Conservation (phyloP, 1,139 yeast species). For the Tardiomyces blankii region DNA sequence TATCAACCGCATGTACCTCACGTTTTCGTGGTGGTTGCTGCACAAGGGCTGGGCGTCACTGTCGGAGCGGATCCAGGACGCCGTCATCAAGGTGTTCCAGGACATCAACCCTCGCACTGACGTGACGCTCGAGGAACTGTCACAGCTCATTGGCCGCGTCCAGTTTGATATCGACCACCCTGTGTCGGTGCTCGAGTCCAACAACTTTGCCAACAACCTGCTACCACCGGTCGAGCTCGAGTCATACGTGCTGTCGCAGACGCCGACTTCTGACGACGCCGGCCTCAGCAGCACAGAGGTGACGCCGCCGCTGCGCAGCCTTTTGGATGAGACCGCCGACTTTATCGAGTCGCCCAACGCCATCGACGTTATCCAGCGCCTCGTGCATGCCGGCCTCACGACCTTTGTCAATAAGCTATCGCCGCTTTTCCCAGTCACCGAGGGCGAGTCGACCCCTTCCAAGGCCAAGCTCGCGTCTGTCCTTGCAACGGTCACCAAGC, state of each 20-base stretch:
- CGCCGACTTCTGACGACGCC: constrained; percentile 14
- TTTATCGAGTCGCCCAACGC: constrained; percentile 36
- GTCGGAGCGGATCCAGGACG: constrained; percentile 41
- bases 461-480: constrained; percentile 54
- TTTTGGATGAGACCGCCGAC: constrained; percentile 42
- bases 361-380: constrained; percentile 26
- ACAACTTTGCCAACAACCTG: constrained; percentile 20
- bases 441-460: constrained; percentile 5
- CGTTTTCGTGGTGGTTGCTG: constrained; percentile 89
- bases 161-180: constrained; percentile 32
- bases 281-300: constrained; percentile 9
- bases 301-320: constrained; percentile 17
- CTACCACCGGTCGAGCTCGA: constrained; percentile 34
- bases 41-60: constrained; percentile 72
- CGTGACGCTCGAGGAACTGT: constrained; percentile 50
- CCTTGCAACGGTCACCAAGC: constrained; percentile 57
- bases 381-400: constrained; percentile 28
- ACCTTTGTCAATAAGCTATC: constrained; percentile 20
- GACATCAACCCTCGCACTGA: constrained; percentile 65
- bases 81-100: constrained; percentile 49
- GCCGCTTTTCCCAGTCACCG: constrained; percentile 11
- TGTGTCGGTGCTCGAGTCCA: constrained; percentile 5
- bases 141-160: constrained; percentile 32
- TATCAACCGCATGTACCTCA: constrained; percentile 74
- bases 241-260: constrained; percentile 28